A percentile compares a stretch with the other conserved stretches of the same genome.
Evolutionary conservation across 305 asterid genomes (phyloP).

Genomic region (Fraxinus sp.): DNA sequence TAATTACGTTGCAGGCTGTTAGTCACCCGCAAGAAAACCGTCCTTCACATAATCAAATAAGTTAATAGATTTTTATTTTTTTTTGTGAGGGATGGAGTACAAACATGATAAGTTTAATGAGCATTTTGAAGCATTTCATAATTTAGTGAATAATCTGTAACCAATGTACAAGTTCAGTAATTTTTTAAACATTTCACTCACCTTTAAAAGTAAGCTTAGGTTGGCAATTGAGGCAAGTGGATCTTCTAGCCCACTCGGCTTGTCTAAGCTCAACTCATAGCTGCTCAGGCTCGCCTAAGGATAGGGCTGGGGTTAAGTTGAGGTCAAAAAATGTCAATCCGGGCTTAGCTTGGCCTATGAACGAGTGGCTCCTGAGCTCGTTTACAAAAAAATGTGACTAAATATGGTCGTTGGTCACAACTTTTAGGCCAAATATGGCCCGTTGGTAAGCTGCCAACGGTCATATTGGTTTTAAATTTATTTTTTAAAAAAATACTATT

Average conservation of each 20-base stretch:
- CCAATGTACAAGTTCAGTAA: too few species aligned
- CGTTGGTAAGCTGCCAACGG: not conserved
- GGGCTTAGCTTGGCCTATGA: not conserved
- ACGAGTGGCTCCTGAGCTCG: not conserved
- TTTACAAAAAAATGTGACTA: not conserved
- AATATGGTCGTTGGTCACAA: not conserved
- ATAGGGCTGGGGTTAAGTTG: not conserved
- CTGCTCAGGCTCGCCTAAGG: not conserved
- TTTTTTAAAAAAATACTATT: too few species aligned
- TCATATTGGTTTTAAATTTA: too few species aligned
- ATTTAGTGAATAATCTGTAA: too few species aligned
- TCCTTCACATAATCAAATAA: not conserved
- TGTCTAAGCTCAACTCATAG: not conserved
- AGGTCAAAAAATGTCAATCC: not conserved
- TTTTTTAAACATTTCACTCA: too few species aligned
- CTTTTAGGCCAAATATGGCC: not conserved
- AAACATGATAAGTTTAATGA: not conserved
- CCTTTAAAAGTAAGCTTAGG: too few species aligned
- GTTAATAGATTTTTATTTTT: too few species aligned
- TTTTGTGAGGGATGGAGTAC: not conserved
- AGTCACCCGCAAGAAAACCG: not conserved
- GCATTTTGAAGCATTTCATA: too few species aligned
- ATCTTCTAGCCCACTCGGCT: not conserved
- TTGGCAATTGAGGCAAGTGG: too few species aligned
- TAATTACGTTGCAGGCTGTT: not conserved